Conservation (phyloP, 2,329 filamentous ascomycete genomes). For the Fusarium clavum region DNA sequence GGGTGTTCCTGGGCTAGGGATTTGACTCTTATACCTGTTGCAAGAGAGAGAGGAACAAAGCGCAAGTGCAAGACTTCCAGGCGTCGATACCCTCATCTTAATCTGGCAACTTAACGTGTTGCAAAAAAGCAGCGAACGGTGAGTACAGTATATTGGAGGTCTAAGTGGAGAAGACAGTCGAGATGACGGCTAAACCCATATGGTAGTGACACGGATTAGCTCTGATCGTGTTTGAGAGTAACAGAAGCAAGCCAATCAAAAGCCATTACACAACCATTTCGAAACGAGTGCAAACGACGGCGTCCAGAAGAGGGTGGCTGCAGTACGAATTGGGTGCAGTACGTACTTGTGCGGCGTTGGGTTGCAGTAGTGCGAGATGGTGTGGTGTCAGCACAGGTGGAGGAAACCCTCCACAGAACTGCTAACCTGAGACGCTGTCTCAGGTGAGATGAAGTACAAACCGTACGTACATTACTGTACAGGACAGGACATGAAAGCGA, state of each 20-base stretch:
- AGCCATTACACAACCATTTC: constrained; percentile 13
- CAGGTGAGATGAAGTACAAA: constrained; percentile 47
- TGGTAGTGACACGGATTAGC: constrained; percentile 24
- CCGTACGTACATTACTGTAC: neutral
- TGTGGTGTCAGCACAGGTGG: constrained; percentile 41
- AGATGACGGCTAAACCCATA: constrained; percentile 32
- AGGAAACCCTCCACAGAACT: constrained; percentile 38
- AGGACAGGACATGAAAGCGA: constrained; percentile 2
- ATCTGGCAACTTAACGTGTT: neutral
- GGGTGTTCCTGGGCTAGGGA: neutral
- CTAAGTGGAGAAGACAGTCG: neutral
- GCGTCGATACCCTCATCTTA: neutral
- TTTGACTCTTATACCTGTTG: neutral
- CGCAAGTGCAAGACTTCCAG: neutral
- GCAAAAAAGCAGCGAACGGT: constrained; percentile 1
- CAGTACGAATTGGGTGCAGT: constrained; percentile 28
- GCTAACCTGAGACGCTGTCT: constrained; percentile 53
- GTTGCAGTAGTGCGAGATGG: constrained; percentile 33
- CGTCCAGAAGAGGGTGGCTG: constrained; percentile 32
- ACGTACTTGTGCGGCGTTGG: constrained; percentile 18
- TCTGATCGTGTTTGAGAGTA: constrained; percentile 37
- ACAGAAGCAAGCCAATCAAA: constrained; percentile 26
- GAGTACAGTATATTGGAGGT: neutral
- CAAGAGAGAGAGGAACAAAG: neutral
- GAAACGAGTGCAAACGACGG: constrained; percentile 45